Evolutionary conservation across 495 filamentous ascomycete species (phyloP), one percentile per base, ranked within the genome.

Genomic region (Neurospora tetrasperma): DNA sequence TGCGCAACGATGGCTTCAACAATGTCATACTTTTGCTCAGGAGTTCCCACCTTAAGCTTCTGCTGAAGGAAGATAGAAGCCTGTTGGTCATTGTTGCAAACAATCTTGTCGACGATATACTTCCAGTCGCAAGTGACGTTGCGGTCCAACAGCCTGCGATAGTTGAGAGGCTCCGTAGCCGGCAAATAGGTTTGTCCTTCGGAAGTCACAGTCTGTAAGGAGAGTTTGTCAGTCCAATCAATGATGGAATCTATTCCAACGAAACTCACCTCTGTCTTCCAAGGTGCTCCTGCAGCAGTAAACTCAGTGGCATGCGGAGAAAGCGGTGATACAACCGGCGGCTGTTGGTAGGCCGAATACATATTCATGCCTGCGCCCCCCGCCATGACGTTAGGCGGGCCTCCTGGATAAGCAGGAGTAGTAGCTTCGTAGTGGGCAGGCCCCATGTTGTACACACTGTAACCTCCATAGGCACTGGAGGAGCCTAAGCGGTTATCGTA

Each of bases 31-130:
- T 97, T 98, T 82, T 98, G 96, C 78, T 98, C 95, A 0, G 90
- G 86, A 12, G 96, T 98, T 71, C 93, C 94, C 72, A 98, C 92
- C 84, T 99, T 99, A 73, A 99, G 92, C 85, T 99, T 99, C 82
- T 99, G 96, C 80, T 99, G 96, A 38, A 99, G 84, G 82, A 99
- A 98, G 75, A 99, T 98, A 1, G 96, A 98, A 18, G 96, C 96
- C 82, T 99, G 96, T 79, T 99, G 96, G 77, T 99, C 96, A 79
- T 98, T 98, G 83, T 93, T 97, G 90, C 94, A 97, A 70, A 98
- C 94, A 79, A 99, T 99, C 85, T 98, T 99, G 82, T 98, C 96
- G 44, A 99, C 95, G 75, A 99, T 98, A 78, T 97, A 97, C 82
- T 94, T 97, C 96, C 96, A 99, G 83, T 98, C 96, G 85, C 94